Evolutionary conservation across 108 stramenopile genomes (phyloP).

Genomic region (Pseudonitzschia multiseries): DNA sequence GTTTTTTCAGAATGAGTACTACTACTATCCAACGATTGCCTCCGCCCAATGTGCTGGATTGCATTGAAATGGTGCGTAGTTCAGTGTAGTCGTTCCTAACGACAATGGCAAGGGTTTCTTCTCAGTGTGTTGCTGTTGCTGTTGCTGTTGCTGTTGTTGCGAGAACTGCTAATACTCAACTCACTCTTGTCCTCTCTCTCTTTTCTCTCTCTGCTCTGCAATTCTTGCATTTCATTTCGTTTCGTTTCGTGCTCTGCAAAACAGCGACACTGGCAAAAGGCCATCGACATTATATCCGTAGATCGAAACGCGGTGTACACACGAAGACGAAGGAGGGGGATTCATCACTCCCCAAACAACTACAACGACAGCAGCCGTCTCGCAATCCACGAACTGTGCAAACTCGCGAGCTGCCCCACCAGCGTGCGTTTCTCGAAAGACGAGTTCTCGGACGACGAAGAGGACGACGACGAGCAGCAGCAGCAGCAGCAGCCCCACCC

Average conservation of each 20-base stretch:
- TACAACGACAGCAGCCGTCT: slow-evolving; percentile 7
- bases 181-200: too few species aligned
- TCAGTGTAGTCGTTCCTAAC: background rate
- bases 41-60: background rate
- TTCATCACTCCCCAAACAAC: slow-evolving; percentile 7
- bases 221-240: background rate
- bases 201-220: too few species aligned
- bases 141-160: too few species aligned
- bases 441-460: slow-evolving; percentile 35
- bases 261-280: slow-evolving; percentile 26
- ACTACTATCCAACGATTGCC: background rate
- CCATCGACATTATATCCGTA: slow-evolving; percentile 4
- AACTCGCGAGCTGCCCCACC: background rate
- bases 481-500: too few species aligned
- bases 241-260: background rate
- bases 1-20: background rate
- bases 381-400: slow-evolving; percentile 34
- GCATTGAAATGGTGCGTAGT: slow-evolving; percentile 5
- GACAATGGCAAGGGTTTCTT: too few species aligned
- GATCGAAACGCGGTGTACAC: slow-evolving; percentile 21
- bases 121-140: too few species aligned
- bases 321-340: background rate
- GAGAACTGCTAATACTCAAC: too few species aligned
- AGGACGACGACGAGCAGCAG: slow-evolving; percentile 22
- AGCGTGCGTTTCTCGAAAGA: slow-evolving; percentile 7